A percentile compares a stretch with the other conserved stretches of the same genome.
Conservation (phyloP, 2,329 filamentous ascomycete genomes). For the Botryotinia globosa region DNA sequence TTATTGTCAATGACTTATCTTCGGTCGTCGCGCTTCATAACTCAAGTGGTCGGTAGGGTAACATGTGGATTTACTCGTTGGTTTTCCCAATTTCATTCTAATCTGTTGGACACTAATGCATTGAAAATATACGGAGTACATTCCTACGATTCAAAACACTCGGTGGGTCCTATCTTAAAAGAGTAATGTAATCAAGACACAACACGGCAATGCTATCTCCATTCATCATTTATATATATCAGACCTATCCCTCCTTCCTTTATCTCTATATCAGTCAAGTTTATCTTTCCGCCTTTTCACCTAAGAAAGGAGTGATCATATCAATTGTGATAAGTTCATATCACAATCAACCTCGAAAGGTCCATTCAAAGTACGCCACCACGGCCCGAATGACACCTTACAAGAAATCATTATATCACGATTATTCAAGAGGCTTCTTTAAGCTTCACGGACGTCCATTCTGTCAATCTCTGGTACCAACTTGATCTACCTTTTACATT, state of each 20-base stretch:
- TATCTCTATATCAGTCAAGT: not conserved
- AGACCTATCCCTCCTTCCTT: not conserved
- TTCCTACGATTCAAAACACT: conserved; percentile 17
- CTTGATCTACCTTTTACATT: conserved; percentile 6
- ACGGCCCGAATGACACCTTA: conserved; percentile 20
- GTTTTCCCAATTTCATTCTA: conserved; percentile 12
- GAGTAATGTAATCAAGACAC: conserved; percentile 13
- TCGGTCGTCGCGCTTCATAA: conserved; percentile 7
- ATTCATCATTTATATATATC: conserved; percentile 16
- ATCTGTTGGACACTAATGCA: conserved; percentile 16
- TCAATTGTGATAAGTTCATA: conserved; percentile 11
- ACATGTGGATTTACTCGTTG: conserved; percentile 12
- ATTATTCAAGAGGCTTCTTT: conserved; percentile 19
- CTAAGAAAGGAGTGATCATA: not conserved
- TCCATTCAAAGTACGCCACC: not conserved
- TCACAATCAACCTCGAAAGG: conserved; percentile 7
- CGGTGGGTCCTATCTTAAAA: conserved; percentile 7
- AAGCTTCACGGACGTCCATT: conserved; percentile 19
- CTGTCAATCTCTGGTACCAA: conserved; percentile 12
- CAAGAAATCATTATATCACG: conserved; percentile 17
- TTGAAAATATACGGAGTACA: conserved; percentile 7
- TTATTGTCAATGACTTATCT: conserved; percentile 17
- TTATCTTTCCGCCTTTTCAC: not conserved
- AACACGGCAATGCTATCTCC: not conserved
- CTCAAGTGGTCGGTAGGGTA: not conserved